Evolutionary conservation across 2,329 filamentous ascomycete species (phyloP).

Genomic region (Aspergillus sp.): DNA sequence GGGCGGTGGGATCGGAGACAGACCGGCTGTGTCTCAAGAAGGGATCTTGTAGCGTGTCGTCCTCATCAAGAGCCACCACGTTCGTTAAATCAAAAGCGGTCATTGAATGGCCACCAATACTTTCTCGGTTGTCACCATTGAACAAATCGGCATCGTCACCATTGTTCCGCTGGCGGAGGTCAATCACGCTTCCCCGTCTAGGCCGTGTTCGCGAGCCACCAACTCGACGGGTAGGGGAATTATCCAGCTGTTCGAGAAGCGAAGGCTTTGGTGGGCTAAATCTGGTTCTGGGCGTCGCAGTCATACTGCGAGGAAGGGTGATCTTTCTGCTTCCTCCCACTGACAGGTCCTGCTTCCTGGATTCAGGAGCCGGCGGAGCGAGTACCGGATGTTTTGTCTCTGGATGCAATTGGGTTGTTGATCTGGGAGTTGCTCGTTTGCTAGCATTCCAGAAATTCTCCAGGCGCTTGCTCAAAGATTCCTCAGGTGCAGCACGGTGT

Average conservation of each 20-base stretch:
- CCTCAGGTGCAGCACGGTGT: slow-evolving; percentile 18
- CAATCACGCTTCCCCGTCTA: slow-evolving; percentile 12
- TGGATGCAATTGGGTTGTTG: slow-evolving; percentile 11
- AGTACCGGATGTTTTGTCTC: slow-evolving; percentile 13
- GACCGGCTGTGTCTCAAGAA: slow-evolving; percentile 23
- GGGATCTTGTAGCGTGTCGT: slow-evolving; percentile 24
- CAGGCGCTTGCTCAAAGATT: slow-evolving; percentile 30
- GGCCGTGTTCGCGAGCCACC: slow-evolving; percentile 24
- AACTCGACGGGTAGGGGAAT: slow-evolving; percentile 29
- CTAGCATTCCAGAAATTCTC: slow-evolving; percentile 35
- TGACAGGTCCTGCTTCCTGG: slow-evolving; percentile 19
- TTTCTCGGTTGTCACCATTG: slow-evolving; percentile 15
- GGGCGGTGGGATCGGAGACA: slow-evolving; percentile 20
- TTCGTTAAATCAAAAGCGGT: slow-evolving; percentile 28
- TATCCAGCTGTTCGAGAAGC: slow-evolving; percentile 31
- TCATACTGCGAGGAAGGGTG: slow-evolving; percentile 27
- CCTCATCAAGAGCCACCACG: slow-evolving; percentile 25
- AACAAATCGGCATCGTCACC: slow-evolving; percentile 20
- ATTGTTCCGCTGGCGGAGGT: slow-evolving; percentile 11
- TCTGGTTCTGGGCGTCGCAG: slow-evolving; percentile 30
- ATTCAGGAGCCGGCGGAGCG: slow-evolving; percentile 10
- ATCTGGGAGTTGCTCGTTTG: slow-evolving; percentile 17
- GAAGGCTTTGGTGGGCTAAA: slow-evolving; percentile 37
- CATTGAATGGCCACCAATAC: slow-evolving; percentile 15
- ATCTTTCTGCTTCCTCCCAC: slow-evolving; percentile 22